Percentiles rank a stretch among this genome's conserved stretches.
These are phyloP conservation scores for Aspergillus calidoustus DNA, from an alignment of 2,329 filamentous ascomycete genomes.

Conservation along the genomic window DNA sequence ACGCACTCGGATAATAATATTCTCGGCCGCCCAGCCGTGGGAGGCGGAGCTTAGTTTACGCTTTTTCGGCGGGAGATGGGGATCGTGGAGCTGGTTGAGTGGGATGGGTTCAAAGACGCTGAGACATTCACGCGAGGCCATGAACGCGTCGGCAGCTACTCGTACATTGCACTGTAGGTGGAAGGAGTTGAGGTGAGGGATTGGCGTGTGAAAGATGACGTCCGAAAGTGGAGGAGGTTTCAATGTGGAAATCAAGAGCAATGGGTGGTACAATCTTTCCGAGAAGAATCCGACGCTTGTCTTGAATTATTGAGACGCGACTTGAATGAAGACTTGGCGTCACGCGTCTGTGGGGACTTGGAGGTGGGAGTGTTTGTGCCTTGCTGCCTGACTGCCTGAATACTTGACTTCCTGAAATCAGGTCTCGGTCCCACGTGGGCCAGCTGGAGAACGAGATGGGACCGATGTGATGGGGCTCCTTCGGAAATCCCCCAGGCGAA, in stretches of 20 bases:
- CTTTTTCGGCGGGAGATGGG: constrained; percentile 36
- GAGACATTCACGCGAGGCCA: constrained; percentile 41
- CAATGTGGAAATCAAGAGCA: not conserved
- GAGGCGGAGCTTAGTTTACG: constrained; percentile 34
- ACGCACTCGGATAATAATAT: constrained; percentile 41
- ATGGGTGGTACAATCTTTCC: not conserved
- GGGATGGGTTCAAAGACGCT: constrained; percentile 40
- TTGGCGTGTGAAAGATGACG: not conserved
- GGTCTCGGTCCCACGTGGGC: not conserved
- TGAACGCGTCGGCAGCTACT: constrained; percentile 34
- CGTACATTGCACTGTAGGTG: constrained; percentile 18
- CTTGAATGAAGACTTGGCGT: constrained; percentile 26
- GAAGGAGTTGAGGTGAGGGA: not conserved
- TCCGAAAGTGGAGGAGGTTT: not conserved
- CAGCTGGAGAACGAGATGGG: not conserved
- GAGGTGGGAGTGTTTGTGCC: not conserved
- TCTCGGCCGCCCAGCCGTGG: constrained; percentile 26
- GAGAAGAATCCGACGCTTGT: constrained; percentile 1
- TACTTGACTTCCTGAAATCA: constrained; percentile 14
- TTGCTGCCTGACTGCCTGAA: not conserved
- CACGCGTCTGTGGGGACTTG: constrained; percentile 30
- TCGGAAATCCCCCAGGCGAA: constrained; percentile 7
- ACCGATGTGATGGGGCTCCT: not conserved
- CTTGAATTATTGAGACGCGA: constrained; percentile 17
- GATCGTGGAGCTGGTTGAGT: constrained; percentile 36